Evolutionary conservation across 345 rosid species (phyloP).

Genomic region (Ricinus communis): DNA sequence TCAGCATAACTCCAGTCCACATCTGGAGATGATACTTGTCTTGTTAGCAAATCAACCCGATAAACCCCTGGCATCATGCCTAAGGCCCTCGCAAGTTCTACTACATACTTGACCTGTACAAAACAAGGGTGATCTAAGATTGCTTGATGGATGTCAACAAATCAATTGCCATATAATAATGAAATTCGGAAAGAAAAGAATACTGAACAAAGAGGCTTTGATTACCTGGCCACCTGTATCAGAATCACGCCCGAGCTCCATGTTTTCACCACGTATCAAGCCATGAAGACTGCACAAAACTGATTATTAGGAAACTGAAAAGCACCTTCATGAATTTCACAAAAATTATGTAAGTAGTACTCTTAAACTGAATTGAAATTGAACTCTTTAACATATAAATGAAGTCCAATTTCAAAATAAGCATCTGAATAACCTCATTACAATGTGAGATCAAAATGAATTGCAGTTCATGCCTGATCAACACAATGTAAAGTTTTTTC

Average conservation of each 20-base stretch:
- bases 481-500: constrained; percentile 65
- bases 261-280: constrained; percentile 79
- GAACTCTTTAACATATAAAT: not conserved
- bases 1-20: constrained; percentile 94
- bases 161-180: constrained; percentile 4
- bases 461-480: constrained; percentile 54
- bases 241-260: constrained; percentile 91
- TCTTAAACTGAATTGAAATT: not conserved
- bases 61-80: constrained; percentile 87
- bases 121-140: not conserved
- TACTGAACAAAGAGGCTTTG: not conserved
- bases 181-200: constrained; percentile 12
- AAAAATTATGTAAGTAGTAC: not conserved
- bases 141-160: not conserved
- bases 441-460: constrained; percentile 11
- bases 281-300: constrained; percentile 49
- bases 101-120: constrained; percentile 74
- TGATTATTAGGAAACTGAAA: constrained; percentile 14
- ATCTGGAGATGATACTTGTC: constrained; percentile 77
- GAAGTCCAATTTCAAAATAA: constrained; percentile 6
- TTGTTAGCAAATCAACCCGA: constrained; percentile 77
- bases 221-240: constrained; percentile 90
- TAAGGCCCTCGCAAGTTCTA: constrained; percentile 85
- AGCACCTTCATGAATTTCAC: not conserved
- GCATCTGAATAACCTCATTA: constrained; percentile 8